These are phyloP conservation scores for Ramalina intermedia DNA, from an alignment of 495 filamentous ascomycete species.

Conservation along the genomic window DNA sequence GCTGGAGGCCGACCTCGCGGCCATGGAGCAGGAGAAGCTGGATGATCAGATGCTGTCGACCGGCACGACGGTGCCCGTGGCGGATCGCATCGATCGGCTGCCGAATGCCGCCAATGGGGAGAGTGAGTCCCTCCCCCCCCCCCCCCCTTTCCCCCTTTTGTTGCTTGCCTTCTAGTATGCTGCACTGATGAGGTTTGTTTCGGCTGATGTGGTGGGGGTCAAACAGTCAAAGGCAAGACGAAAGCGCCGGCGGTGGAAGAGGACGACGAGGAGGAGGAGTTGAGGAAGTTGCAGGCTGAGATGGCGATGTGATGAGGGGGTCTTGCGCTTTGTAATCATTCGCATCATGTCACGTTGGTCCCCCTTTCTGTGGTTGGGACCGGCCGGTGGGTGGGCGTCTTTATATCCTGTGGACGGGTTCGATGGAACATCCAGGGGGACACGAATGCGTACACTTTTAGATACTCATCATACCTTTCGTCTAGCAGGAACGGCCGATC, in stretches of 20 bases:
- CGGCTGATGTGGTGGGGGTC: background rate
- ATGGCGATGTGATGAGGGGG: conserved; percentile 68
- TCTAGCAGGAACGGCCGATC: no score
- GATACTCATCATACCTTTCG: no score
- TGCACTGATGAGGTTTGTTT: conserved; percentile 8
- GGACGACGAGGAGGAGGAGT: conserved; percentile 90
- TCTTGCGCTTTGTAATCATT: no score
- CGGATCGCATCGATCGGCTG: conserved; percentile 54
- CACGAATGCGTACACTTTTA: no score
- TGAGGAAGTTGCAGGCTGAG: conserved; percentile 85
- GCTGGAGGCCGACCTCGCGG: conserved; percentile 61
- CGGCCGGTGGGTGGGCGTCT: no score
- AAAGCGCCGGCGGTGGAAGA: conserved; percentile 50
- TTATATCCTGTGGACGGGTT: no score
- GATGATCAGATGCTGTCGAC: conserved; percentile 90
- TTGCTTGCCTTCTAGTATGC: background rate
- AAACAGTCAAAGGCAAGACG: conserved; percentile 39
- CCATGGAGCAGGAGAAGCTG: conserved; percentile 71
- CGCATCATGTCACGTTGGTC: no score
- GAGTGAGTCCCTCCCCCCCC: conserved; percentile 38
- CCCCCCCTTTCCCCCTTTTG: no score
- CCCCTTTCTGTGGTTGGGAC: no score
- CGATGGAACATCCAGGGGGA: no score
- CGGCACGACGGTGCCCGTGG: conserved; percentile 53
- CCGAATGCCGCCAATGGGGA: conserved; percentile 58